A percentile compares a stretch with the other conserved stretches of the same genome.
phyloP scores from a whole-genome alignment of 805 yeast species.

The Yamadazyma paraphyllophila region DNA sequence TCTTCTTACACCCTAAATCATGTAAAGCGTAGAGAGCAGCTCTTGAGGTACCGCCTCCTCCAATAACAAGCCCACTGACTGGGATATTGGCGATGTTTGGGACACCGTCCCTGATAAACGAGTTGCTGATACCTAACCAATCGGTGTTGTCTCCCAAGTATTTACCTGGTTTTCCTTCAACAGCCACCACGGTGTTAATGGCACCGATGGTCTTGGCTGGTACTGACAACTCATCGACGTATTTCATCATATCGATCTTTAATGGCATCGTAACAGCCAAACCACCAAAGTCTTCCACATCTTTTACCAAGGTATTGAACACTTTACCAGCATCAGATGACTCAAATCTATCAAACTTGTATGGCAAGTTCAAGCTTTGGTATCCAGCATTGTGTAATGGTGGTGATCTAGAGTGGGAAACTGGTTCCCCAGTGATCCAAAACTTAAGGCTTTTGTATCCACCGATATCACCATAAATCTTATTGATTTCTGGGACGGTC shows the following conservation, averaged over 20 bases:
- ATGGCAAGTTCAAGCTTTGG: slow-evolving; percentile 72
- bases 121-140: slow-evolving; percentile 81
- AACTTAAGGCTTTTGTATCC: slow-evolving; percentile 56
- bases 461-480: slow-evolving; percentile 57
- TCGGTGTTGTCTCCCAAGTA: slow-evolving; percentile 90
- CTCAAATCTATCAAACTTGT: slow-evolving; percentile 64
- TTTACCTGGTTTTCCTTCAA: slow-evolving; percentile 31
- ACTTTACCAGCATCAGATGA: slow-evolving; percentile 62
- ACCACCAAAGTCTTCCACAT: slow-evolving; percentile 71
- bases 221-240: slow-evolving; percentile 63
- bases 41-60: slow-evolving; percentile 97
- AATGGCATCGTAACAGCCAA: slow-evolving; percentile 92
- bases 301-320: slow-evolving; percentile 45
- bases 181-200: slow-evolving; percentile 75
- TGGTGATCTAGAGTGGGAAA: slow-evolving; percentile 88
- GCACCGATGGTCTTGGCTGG: slow-evolving; percentile 88
- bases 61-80: slow-evolving; percentile 74
- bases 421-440: slow-evolving; percentile 78
- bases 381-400: slow-evolving; percentile 79
- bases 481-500: slow-evolving; percentile 62
- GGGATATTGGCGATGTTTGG: slow-evolving; percentile 35
- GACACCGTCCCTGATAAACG: slow-evolving; percentile 64
- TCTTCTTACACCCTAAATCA: slow-evolving; percentile 70
- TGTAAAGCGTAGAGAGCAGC: slow-evolving; percentile 90
- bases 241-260: slow-evolving; percentile 74